Conservation (phyloP, 306 rosid genomes). For the Vigna reflexopilosa region DNA sequence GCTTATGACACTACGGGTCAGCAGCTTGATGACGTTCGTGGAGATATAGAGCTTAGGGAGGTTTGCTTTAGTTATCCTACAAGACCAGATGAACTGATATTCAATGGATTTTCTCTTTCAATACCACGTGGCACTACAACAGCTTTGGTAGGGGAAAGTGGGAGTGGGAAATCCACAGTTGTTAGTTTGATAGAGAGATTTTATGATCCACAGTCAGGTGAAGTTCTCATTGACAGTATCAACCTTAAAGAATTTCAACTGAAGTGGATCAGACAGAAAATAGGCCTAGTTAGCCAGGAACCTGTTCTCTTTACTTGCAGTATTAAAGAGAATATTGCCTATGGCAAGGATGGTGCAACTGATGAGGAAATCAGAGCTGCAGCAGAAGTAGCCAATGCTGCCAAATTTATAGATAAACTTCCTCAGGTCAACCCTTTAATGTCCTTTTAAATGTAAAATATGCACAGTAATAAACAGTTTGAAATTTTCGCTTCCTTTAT, state of each 20-base stretch:
- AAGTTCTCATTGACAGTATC: conserved; percentile 76
- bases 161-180: conserved; percentile 88
- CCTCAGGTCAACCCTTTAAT: conserved; percentile 39
- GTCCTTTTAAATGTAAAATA: conserved; percentile 11
- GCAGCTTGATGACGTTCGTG: conserved; percentile 54
- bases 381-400: conserved; percentile 46
- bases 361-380: conserved; percentile 51
- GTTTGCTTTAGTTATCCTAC: conserved; percentile 72
- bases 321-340: conserved; percentile 77
- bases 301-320: conserved; percentile 76
- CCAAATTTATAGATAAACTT: conserved; percentile 47
- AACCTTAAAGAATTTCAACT: conserved; percentile 72
- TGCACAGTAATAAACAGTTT: neutral
- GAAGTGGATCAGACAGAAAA: conserved; percentile 84
- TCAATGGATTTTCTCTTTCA: conserved; percentile 58
- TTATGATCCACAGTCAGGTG: conserved; percentile 80
- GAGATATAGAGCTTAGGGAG: conserved; percentile 61
- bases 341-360: conserved; percentile 76
- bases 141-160: conserved; percentile 90
- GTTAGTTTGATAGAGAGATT: conserved; percentile 85
- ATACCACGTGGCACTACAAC: conserved; percentile 64
- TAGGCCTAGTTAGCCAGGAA: conserved; percentile 84
- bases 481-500: conserved; percentile 23
- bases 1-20: conserved; percentile 62
- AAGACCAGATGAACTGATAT: conserved; percentile 65